Evolutionary conservation across 441 rosid genomes (phyloP), one percentile per base, ranked within the genome.

Genomic region (Brassica hybrid): DNA sequence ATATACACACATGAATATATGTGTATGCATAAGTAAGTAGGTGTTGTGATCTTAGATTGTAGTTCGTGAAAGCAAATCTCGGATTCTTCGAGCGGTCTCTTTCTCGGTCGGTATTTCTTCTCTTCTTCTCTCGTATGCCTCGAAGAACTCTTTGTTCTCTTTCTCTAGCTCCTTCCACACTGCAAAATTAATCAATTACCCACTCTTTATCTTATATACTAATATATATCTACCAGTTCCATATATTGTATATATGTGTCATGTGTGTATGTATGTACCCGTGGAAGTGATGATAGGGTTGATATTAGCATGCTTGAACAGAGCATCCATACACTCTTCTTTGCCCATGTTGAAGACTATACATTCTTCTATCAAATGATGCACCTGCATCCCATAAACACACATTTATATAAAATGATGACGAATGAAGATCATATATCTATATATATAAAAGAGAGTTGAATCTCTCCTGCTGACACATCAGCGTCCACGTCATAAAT

Each of bases 101-200:
- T 43, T 81, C 66, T 79, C 89, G 19, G 69, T 71, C 4, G 72
- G 79, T 61, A 56, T 77, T 43, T 69, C 79, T 54, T 65, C 76
- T 71, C 81, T 76, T 17, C 73, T 80, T 68, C 67, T 72, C 60
- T 43, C 13, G 67, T 94, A 93, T 6, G 85, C 91, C 78, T 91
- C 91, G 58, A 94, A 94, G 85, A 94, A 94, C 76, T 88, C 95
- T 80, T 85, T 87, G 89, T 94, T 94, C 84, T 85, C 96, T 69
- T 91, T 92, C 88, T 91, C 94, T 73, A 94, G 73, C 83, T 94
- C 99, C 62, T 89, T 86, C 99, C 99, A 94, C 77, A 94, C 99
- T 89, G 86, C 43, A 69, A 65, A 57, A 4, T 43, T 7, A 48
- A 32, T 18, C 16, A 77, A 1, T 56, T 56, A 14, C 19, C n/a